phyloP scores from a whole-genome alignment of 2,329 filamentous ascomycete genomes.

The Claviceps maximensis region DNA sequence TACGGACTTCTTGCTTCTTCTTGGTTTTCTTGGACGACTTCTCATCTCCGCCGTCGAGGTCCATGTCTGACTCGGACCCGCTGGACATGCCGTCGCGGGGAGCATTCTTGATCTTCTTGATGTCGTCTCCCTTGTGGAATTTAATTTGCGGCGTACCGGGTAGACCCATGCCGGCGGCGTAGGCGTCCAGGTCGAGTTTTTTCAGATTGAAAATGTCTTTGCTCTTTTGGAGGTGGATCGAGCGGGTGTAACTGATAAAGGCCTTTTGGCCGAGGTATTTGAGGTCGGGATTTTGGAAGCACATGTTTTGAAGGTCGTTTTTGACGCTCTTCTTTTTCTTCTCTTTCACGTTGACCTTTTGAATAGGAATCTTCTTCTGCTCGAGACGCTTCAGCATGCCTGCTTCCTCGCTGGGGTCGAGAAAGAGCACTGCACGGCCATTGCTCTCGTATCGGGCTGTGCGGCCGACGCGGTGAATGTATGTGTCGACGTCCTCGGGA shows the following conservation, averaged over 20 bases:
- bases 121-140: conserved; percentile 79
- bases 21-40: conserved; percentile 31
- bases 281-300: conserved; percentile 84
- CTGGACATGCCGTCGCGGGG: conserved; percentile 53
- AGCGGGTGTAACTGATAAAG: conserved; percentile 80
- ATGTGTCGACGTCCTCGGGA: conserved; percentile 92
- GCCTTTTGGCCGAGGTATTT: conserved; percentile 96
- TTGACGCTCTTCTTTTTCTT: conserved; percentile 83
- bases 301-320: conserved; percentile 82
- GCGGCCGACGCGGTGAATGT: conserved; percentile 89
- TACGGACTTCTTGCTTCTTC: conserved; percentile 64
- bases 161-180: conserved; percentile 71
- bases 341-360: conserved; percentile 72
- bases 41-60: conserved; percentile 29
- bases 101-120: conserved; percentile 78
- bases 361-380: conserved; percentile 79
- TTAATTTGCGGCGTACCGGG: conserved; percentile 88
- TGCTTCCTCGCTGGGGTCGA: conserved; percentile 82
- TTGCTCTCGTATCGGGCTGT: conserved; percentile 88
- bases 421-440: conserved; percentile 77
- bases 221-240: conserved; percentile 76
- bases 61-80: conserved; percentile 44
- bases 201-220: conserved; percentile 83
- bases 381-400: conserved; percentile 81
- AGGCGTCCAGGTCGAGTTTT: conserved; percentile 73